Percentiles rank a stretch among this genome's conserved stretches.
Conservation (phyloP, 2,329 filamentous ascomycete genomes). For the Stromatinia cepivora region DNA sequence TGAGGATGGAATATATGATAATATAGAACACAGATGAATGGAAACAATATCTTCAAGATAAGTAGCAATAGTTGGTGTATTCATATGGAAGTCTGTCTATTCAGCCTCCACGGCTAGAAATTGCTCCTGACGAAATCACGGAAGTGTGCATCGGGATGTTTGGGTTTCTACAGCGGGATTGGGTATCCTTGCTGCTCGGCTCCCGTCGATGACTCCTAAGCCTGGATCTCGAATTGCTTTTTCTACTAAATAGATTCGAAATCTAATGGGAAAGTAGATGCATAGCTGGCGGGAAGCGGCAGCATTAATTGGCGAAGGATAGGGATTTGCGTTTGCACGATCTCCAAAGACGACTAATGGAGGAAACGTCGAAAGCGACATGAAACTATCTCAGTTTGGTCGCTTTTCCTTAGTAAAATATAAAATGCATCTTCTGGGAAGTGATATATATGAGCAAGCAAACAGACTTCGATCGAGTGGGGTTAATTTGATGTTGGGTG, state of each 20-base stretch:
- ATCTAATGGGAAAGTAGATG: not conserved
- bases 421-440: not conserved
- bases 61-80: too few relatives aligned
- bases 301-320: not conserved
- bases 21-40: not conserved
- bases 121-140: not conserved
- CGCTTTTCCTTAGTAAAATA: not conserved
- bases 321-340: not conserved
- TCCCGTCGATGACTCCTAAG: not conserved
- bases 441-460: not conserved
- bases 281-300: not conserved
- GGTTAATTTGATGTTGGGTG: not conserved
- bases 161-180: not conserved
- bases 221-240: not conserved
- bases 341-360: not conserved
- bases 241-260: not conserved
- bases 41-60: accelerated
- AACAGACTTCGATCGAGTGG: not conserved
- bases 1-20: not conserved
- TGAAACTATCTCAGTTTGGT: not conserved
- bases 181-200: accelerated
- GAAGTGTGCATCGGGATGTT: not conserved
- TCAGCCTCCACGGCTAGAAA: too few relatives aligned
- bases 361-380: not conserved
- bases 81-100: not conserved